Conservation (phyloP, 1,284 basidiomycete genomes). For the Puccinia novopanici region DNA sequence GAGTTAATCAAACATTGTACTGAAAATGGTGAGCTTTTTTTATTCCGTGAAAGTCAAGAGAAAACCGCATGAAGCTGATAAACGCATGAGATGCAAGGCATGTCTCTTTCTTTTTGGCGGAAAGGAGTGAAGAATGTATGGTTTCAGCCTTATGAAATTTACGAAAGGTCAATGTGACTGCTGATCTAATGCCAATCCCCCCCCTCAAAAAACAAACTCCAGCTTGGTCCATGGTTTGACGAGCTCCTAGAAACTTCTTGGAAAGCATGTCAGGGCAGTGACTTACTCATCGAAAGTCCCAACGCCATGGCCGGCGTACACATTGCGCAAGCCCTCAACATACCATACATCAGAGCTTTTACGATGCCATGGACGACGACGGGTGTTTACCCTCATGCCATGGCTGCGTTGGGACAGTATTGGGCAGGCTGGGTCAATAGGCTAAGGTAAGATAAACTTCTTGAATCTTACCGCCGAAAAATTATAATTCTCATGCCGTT, state of each 20-base stretch:
- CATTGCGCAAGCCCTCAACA: constrained; percentile 88
- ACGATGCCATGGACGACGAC: constrained; percentile 72
- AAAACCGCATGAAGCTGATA: background rate
- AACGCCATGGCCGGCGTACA: constrained; percentile 97
- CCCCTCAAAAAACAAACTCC: background rate
- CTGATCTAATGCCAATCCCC: too few species aligned
- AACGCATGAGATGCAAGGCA: background rate
- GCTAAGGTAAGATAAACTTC: background rate
- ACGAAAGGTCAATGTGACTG: too few species aligned
- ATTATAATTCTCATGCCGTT: background rate
- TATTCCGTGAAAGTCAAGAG: background rate
- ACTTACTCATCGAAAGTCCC: constrained; percentile 89
- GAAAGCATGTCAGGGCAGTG: constrained; percentile 89
- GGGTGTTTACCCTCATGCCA: constrained; percentile 93
- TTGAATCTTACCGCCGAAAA: background rate
- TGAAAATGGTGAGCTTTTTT: constrained; percentile 17
- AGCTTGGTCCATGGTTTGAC: constrained; percentile 96
- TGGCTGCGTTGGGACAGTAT: constrained; percentile 59
- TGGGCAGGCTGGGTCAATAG: constrained; percentile 21
- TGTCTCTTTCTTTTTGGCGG: constrained; percentile 83
- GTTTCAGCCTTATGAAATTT: too few species aligned
- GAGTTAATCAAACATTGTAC: constrained; percentile 63
- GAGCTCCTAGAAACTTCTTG: constrained; percentile 89
- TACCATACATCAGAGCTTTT: constrained; percentile 90
- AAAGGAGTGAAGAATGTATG: constrained; percentile 80